These are phyloP conservation scores for Arachnomyces sp. DNA, from an alignment of 2,329 filamentous ascomycete genomes.

Conservation along the genomic window DNA sequence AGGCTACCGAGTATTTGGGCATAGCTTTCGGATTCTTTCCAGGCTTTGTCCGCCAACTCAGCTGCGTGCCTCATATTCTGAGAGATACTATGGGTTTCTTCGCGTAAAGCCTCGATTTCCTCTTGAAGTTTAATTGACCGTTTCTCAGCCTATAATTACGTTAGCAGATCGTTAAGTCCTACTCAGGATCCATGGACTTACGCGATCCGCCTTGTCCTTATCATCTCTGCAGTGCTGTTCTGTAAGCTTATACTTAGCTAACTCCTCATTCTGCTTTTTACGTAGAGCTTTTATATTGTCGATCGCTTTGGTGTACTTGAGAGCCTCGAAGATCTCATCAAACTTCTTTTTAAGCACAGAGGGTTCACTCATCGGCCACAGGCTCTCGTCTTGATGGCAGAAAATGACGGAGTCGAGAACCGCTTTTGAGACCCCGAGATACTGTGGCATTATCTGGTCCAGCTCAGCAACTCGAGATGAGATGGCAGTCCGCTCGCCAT, in stretches of 20 bases:
- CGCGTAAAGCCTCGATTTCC: conserved; percentile 51
- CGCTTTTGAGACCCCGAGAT: conserved; percentile 81
- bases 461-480: conserved; percentile 77
- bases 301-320: conserved; percentile 95
- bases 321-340: conserved; percentile 94
- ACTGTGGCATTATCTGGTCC: conserved; percentile 73
- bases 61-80: conserved; percentile 37
- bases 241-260: conserved; percentile 64
- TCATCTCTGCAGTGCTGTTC: conserved; percentile 72
- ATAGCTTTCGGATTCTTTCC: conserved; percentile 65
- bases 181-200: no score
- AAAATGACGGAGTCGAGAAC: conserved; percentile 95
- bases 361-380: conserved; percentile 94
- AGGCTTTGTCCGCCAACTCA: conserved; percentile 56
- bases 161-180: neutral
- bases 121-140: conserved; percentile 56
- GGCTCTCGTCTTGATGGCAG: conserved; percentile 94
- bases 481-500: conserved; percentile 70
- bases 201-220: conserved; percentile 73
- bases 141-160: conserved; percentile 47
- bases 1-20: conserved; percentile 68
- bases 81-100: conserved; percentile 54
- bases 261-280: conserved; percentile 72
- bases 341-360: conserved; percentile 82
- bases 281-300: conserved; percentile 83